A percentile compares a stretch with the other conserved stretches of the same genome.
phyloP scores from a whole-genome alignment of 176 grass and related monocot species.

The Aechmea fasciata region DNA sequence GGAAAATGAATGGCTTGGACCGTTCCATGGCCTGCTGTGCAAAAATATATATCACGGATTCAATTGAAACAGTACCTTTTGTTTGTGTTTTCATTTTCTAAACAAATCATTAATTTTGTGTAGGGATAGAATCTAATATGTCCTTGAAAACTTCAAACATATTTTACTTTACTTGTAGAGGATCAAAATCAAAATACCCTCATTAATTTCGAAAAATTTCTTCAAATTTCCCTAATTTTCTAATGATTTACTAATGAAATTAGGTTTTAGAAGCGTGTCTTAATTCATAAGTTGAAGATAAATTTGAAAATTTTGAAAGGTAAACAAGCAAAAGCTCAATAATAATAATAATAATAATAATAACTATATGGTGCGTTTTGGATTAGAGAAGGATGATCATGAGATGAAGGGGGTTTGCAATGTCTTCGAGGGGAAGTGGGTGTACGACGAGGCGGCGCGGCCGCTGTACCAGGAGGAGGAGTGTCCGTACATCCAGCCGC shows the following conservation, averaged over 20 bases:
- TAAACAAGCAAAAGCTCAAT: not conserved
- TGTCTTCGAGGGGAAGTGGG: conserved; percentile 54
- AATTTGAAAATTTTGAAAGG: not conserved
- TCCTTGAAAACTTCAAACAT: too few species aligned
- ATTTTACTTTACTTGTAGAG: too few species aligned
- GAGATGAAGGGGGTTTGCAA: conserved; percentile 32
- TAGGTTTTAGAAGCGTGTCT: too few species aligned
- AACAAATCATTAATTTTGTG: not conserved
- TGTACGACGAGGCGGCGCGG: conserved; percentile 55
- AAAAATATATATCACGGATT: not conserved
- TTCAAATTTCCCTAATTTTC: too few species aligned
- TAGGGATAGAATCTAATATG: too few species aligned
- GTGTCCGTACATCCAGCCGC: conserved; percentile 79
- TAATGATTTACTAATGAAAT: too few species aligned
- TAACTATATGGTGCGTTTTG: not conserved
- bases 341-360: not conserved
- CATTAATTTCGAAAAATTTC: too few species aligned
- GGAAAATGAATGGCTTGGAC: too few species aligned
- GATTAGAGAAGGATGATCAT: conserved; percentile 19
- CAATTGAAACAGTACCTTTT: not conserved
- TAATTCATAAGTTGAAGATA: not conserved
- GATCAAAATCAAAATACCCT: too few species aligned
- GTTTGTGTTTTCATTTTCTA: too few species aligned
- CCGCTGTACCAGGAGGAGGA: conserved; percentile 70
- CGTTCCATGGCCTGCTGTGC: too few species aligned